Base-by-base conservation (phyloP, 495 filamentous ascomycete species). In the Penicillium macrosclerotiorum region DNA sequence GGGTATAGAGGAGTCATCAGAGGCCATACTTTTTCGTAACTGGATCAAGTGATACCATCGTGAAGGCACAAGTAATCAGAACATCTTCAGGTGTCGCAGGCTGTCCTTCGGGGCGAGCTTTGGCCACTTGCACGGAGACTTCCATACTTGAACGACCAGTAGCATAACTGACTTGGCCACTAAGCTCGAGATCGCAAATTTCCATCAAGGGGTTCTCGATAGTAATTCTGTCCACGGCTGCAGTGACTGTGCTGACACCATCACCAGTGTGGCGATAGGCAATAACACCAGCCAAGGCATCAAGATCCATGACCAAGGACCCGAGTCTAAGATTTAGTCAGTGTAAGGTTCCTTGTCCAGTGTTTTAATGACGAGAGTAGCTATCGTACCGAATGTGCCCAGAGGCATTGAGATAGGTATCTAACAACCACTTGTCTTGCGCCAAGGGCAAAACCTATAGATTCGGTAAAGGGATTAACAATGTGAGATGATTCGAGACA, bases 241-340 rank as follows among this genome's bases (percentile, higher is more conserved):
- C 89, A 3, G 89, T 94, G 22, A 94, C 89, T 4, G 82, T 90
- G 3, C 84, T 86, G 3, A 89, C 86, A 3, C 67, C 68, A 19
- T 86, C 84, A 3, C 89, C 89, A 0, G 89, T 90, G 57, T 92
- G 89, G 37, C 88, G 86, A 58, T 90, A 89, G 17, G 86, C 86
- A 42, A 94, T 77, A 12, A 92, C 75, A 13, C 89, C 89, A 1
- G 88, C 84, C 7, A 92, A 59, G 1, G 89, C 89, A 67, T 92
- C 89, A 6, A 94, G 75, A 45, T 92, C 88, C 82, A 90, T 90
- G 47, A 92, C 76, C 12, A 90, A 62, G 0, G 85, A 81, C 0
- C 88, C 88, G 5, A 90, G 69, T 45, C 79, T 78, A 39, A 1
- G 23, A 5, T 11, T 3, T 11, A 19, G 38, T 27, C 13, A 29